Conservation (phyloP, 2,329 filamentous ascomycete genomes). For the Trichoderma sp. region DNA sequence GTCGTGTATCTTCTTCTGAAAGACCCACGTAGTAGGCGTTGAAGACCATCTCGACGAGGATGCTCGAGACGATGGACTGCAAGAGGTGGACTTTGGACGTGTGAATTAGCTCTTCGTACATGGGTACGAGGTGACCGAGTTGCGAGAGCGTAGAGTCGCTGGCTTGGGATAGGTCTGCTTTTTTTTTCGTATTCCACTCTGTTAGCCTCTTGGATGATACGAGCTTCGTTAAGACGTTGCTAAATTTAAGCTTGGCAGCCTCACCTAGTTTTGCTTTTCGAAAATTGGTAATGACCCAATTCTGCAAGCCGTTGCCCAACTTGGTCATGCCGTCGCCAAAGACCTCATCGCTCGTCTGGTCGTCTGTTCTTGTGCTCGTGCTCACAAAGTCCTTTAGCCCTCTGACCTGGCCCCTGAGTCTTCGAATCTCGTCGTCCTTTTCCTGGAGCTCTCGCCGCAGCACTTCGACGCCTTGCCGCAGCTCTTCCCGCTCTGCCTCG, state of each 20-base stretch:
- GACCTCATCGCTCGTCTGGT: constrained; percentile 67
- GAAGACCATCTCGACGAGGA: constrained; percentile 66
- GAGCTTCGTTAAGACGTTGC: no score
- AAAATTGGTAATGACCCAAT: constrained; percentile 74
- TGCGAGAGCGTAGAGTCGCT: constrained; percentile 48
- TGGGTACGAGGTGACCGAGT: constrained; percentile 56
- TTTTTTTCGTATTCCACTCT: neutral
- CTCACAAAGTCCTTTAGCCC: constrained; percentile 75
- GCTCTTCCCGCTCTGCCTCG: constrained; percentile 53
- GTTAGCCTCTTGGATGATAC: constrained; percentile 4
- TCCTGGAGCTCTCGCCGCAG: constrained; percentile 51
- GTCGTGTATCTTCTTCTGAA: constrained; percentile 55
- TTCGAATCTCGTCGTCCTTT: constrained; percentile 60
- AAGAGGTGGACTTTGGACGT: constrained; percentile 64
- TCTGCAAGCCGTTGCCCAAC: constrained; percentile 70
- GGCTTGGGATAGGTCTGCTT: constrained; percentile 50
- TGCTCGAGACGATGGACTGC: constrained; percentile 63
- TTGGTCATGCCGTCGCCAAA: constrained; percentile 65
- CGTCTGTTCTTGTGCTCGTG: constrained; percentile 63
- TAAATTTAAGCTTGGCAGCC: neutral
- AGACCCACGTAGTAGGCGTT: constrained; percentile 66
- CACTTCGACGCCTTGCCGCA: constrained; percentile 55
- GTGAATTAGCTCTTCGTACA: constrained; percentile 58
- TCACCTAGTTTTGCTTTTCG: constrained; percentile 62
- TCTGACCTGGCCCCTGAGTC: constrained; percentile 62